phyloP scores from a whole-genome alignment of 352 stramenopile genomes.

The Globisporangium spiculum region DNA sequence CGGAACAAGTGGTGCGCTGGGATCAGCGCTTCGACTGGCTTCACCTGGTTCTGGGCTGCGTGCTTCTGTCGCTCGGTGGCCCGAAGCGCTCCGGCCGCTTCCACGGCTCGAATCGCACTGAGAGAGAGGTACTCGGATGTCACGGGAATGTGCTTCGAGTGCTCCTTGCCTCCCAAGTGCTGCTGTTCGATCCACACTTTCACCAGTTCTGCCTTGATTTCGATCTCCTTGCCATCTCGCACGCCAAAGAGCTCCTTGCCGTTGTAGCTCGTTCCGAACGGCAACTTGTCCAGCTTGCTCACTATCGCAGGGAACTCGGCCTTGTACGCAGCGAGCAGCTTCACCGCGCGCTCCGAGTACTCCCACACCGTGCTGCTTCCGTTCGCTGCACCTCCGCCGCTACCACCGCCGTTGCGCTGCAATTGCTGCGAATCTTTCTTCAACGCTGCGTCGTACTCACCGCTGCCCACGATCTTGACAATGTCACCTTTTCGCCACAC shows the following conservation, averaged over 20 bases:
- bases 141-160: constrained; percentile 90
- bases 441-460: constrained; percentile 29
- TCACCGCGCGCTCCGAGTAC: constrained; percentile 95
- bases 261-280: constrained; percentile 90
- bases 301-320: constrained; percentile 94
- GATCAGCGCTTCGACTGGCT: constrained; percentile 42
- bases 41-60: constrained; percentile 28
- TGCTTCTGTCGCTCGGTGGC: constrained; percentile 60
- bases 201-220: constrained; percentile 72
- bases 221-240: constrained; percentile 45
- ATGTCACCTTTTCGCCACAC: constrained; percentile 91
- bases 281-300: constrained; percentile 75
- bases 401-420: not conserved
- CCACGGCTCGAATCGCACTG: constrained; percentile 91
- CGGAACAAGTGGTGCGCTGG: constrained; percentile 62
- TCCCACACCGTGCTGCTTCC: constrained; percentile 84
- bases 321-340: constrained; percentile 93
- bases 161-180: constrained; percentile 80
- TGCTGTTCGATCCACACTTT: constrained; percentile 93
- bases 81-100: constrained; percentile 73
- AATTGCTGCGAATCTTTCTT: constrained; percentile 19
- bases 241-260: constrained; percentile 88
- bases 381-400: not conserved
- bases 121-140: constrained; percentile 92
- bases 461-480: constrained; percentile 91